Conservation (phyloP, 306 rosid genomes). For the peach (Prunus persica) region Prunus_persica_NCBIv2 NC_034009.1:36862501-36863000, state of each 20-base stretch:
- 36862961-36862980: conserved; percentile 37
- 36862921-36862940: conserved; percentile 54
- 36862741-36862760: conserved; percentile 10
- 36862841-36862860: conserved; percentile 50
- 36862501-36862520: too few species aligned
- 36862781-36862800: conserved; percentile 37
- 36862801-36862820: conserved; percentile 19
- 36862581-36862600: neutral
- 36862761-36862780: conserved; percentile 23
- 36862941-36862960: conserved; percentile 48
- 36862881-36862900: conserved; percentile 41
- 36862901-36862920: neutral
- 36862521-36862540: too few species aligned
- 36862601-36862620: neutral
- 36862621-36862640: neutral
- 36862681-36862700: neutral
- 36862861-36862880: conserved; percentile 47
- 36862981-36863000: conserved; percentile 38
- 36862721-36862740: neutral
- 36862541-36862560: too few species aligned
- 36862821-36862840: conserved; percentile 43
- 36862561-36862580: too few species aligned
- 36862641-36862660: neutral
- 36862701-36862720: neutral
- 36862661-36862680: too few species aligned